A percentile compares a stretch with the other conserved stretches of the same genome.
Conservation (phyloP, 176 grass and related monocot species). For the Pontederia crassipes region DNA sequence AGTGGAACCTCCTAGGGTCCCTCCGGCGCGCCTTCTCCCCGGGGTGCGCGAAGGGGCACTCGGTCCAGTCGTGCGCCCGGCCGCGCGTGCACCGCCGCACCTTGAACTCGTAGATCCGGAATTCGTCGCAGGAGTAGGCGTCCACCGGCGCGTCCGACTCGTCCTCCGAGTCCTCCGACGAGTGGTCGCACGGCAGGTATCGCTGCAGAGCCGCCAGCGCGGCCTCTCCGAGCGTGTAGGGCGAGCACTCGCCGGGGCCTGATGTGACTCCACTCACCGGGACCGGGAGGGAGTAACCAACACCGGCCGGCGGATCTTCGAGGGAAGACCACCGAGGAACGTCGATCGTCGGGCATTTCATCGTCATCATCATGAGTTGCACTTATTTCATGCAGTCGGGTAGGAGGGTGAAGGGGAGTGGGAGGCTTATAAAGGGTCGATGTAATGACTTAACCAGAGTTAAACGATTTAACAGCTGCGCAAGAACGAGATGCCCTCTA, state of each 20-base stretch:
- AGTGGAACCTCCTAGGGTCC: conserved; percentile 30
- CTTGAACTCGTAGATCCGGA: conserved; percentile 63
- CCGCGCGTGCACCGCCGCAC: conserved; percentile 32
- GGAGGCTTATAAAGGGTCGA: not conserved
- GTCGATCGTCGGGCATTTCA: not conserved
- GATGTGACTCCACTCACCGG: not conserved
- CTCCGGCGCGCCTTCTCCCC: conserved; percentile 42
- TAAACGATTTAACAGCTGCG: not conserved
- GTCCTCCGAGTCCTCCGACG: not conserved
- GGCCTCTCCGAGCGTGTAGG: not conserved
- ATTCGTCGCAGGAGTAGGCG: conserved; percentile 24
- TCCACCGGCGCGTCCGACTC: conserved; percentile 1
- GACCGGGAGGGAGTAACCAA: not conserved
- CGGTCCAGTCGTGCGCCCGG: conserved; percentile 30
- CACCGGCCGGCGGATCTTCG: not conserved
- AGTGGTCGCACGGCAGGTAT: not conserved
- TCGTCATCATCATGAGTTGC: not conserved
- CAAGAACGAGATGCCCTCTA: too few species aligned
- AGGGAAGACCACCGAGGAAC: not conserved
- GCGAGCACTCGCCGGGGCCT: too few species aligned
- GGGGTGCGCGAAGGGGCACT: conserved; percentile 49
- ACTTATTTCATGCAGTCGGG: not conserved
- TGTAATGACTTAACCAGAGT: not conserved
- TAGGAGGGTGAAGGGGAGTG: not conserved
- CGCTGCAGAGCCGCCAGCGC: conserved; percentile 6